Evolutionary conservation across 257 asterid species (phyloP), one percentile per base, ranked within the genome.

Genomic region (Solanum rostratum): DNA sequence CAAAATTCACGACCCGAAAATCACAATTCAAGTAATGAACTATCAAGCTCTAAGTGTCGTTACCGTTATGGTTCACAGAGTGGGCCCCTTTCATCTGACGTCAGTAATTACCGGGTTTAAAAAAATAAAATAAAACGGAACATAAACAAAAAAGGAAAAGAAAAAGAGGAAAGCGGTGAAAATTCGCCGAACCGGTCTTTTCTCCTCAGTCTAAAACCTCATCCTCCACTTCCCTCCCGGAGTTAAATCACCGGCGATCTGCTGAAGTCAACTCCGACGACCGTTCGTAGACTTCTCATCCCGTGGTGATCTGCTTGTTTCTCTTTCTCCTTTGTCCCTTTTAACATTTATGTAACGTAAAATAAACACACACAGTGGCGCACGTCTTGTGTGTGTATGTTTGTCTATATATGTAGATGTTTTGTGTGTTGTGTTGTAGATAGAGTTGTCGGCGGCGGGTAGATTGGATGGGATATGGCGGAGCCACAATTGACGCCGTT

Each of bases 391-490:
- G 19, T 12, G 19, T 50, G 54, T 50, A 5, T 33, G 39, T 33
- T 33, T 33, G 39, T 49, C n/a, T n/a, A 10, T 60, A 27, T 63
- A 2, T 12, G 29, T 63, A 24, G 55, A 46, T 41, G 54, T 71
- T 71, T 71, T 71, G 5, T 11, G 54, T 71, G 80, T 71, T 41
- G 54, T n/a, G 43, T 71, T n/a, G 80, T 71, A 71, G 50, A 41
- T 20, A 41, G 54, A 71, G 54, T 53, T 11, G 37, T 54, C 4
- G 18, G 79, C 30, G 37, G 57, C 11, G 59, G 57, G n/a, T 73
- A 45, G 11, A 63, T 84, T 89, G 94, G 92, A 91, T 92, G 92
- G 91, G 87, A 91, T 85, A 93, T 93, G 97, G 93, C 91, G 89
- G 97, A 90, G 88, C 88, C 88, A 85, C 91, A 87, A 80, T 87